These are phyloP conservation scores for Starmerella bombi DNA, from an alignment of 805 yeast genomes.

Conservation along the genomic window DNA sequence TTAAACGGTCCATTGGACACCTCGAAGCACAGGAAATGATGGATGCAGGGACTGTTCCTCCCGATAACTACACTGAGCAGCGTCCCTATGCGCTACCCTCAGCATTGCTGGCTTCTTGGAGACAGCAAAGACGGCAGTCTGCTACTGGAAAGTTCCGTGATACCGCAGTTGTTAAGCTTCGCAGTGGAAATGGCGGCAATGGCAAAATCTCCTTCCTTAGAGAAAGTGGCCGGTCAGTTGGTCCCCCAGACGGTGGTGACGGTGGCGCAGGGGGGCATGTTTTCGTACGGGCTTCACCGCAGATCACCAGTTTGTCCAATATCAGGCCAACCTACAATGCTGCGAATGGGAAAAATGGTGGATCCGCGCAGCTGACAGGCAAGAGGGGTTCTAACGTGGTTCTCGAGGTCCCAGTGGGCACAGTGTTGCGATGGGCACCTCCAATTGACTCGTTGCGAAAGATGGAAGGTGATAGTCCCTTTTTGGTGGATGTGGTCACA, in stretches of 20 bases:
- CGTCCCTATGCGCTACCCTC: slow-evolving; percentile 12
- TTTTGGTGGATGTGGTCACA: slow-evolving; percentile 15
- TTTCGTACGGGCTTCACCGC: slow-evolving; percentile 67
- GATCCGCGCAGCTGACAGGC: slow-evolving; percentile 73
- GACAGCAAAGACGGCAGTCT: slow-evolving; percentile 19
- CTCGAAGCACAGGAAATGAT: slow-evolving; percentile 13
- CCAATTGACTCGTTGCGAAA: slow-evolving; percentile 15
- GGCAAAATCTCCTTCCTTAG: slow-evolving; percentile 78
- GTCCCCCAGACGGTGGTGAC: slow-evolving; percentile 99
- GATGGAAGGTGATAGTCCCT: neutral
- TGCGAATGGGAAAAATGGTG: slow-evolving; percentile 57
- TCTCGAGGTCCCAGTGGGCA: slow-evolving; percentile 84
- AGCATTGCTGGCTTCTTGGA: slow-evolving; percentile 19
- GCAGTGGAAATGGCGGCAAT: slow-evolving; percentile 78
- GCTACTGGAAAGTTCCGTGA: slow-evolving; percentile 31
- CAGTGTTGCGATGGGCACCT: slow-evolving; percentile 56
- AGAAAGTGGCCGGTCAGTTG: slow-evolving; percentile 70
- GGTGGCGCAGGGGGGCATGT: slow-evolving; percentile 90
- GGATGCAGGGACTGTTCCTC: slow-evolving; percentile 14
- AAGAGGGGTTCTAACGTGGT: slow-evolving; percentile 64
- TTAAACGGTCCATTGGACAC: neutral
- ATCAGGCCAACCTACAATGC: slow-evolving; percentile 59
- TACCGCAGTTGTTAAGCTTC: slow-evolving; percentile 48
- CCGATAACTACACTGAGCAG: slow-evolving; percentile 10
- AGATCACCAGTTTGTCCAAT: slow-evolving; percentile 57